Evolutionary conservation across 106 monocot genomes (phyloP), one percentile per base, ranked within the genome.

Genomic region (Acanthochlamys bracteata): DNA sequence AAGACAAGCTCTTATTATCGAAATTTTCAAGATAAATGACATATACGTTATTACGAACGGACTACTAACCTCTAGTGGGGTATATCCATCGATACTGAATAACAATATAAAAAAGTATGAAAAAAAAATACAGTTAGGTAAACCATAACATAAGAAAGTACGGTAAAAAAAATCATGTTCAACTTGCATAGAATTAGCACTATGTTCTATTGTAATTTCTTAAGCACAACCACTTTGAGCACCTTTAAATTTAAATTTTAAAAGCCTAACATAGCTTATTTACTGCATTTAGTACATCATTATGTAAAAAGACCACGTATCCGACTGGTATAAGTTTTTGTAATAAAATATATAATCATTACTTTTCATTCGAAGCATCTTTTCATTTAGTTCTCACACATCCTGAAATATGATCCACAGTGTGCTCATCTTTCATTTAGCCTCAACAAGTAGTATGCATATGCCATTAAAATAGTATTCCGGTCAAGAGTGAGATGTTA

Each of bases 321-420:
- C 17, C 41, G 9, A 43, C 7, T 20, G 42, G 42, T 21, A 42
- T 16, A 20, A 63, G 20, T 42, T 20, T 4, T 22, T 43, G 42
- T 23, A 42, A 42, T 16, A 63, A 3, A 6, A 63, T 20, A 63
- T 63, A 25, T 7, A 43, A 43, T 63, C 63, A 42, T 63, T 40
- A 20, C 63, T 63, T 24, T 63, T 63, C 14, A 63, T 2, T 10
- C 42, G 0, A 21, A 6, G 10, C 1, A 43, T 42, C 7, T 63
- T 43, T 13, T 7, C 10, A 0, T 63, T 21, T 63, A 8, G 33
- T 16, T 1, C 33, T 16, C 39, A 63, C 20, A 63, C 23, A 42
- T n/a, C 11, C 0, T 20, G 41, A 63, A 10, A 63, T 63, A 1
- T 63, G 22, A 22, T 45, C 42, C 9, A 63, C 42, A 63, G 10